Conservation (phyloP, 352 stramenopile species). For the Globisporangium solare region DNA sequence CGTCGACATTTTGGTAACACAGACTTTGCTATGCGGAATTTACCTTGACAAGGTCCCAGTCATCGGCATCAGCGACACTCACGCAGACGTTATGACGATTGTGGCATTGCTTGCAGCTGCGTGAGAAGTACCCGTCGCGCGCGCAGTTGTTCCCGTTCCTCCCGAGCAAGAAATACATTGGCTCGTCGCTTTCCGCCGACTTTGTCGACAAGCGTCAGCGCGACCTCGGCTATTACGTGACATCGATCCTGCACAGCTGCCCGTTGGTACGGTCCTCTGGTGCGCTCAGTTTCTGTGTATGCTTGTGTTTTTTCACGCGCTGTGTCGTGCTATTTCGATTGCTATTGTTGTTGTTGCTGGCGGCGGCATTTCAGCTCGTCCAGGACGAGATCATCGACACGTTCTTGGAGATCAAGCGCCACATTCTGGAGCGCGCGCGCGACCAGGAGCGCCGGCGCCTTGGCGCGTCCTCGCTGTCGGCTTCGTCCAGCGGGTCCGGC, state of each 20-base stretch:
- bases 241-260: constrained; percentile 77
- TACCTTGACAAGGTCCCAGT: too few species aligned
- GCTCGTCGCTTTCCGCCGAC: constrained; percentile 76
- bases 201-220: constrained; percentile 87
- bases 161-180: constrained; percentile 86
- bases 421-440: constrained; percentile 65
- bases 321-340: neutral
- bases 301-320: neutral
- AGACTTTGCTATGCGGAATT: too few species aligned
- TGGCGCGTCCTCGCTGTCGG: neutral
- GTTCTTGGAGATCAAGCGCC: constrained; percentile 85
- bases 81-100: too few species aligned
- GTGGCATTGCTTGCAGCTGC: constrained; percentile 30
- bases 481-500: constrained; percentile 1
- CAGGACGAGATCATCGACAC: constrained; percentile 82
- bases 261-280: constrained; percentile 34
- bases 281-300: neutral
- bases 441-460: constrained; percentile 39
- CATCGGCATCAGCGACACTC: too few species aligned
- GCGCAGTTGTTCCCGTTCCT: constrained; percentile 68
- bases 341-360: neutral
- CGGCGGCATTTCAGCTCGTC: neutral
- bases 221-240: constrained; percentile 84
- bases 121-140: constrained; percentile 81
- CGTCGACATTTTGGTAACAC: constrained; percentile 76